Evolutionary conservation across 345 rosid genomes (phyloP).

Genomic region (Hibiscus mutabilis): DNA sequence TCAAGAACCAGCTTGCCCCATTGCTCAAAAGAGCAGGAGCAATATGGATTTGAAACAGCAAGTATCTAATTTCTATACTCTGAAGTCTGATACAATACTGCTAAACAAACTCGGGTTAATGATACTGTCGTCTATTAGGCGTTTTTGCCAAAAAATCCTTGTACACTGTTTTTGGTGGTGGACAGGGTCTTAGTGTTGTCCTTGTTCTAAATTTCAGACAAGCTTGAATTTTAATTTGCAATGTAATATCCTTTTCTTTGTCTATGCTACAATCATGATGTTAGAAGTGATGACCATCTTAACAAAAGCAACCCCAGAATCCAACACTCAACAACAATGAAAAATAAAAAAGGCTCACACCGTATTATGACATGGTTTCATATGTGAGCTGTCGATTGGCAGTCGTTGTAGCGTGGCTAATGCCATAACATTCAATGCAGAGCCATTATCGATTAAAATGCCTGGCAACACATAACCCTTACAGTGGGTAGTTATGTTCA

Average conservation of each 20-base stretch:
- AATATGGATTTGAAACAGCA: conserved; percentile 53
- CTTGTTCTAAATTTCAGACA: neutral
- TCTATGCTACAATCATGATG: neutral
- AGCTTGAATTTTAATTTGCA: neutral
- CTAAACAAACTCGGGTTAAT: neutral
- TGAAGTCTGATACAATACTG: neutral
- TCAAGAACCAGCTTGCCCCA: conserved; percentile 54
- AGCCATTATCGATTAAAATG: too few species aligned
- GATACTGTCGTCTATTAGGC: neutral
- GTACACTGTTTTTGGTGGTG: conserved; percentile 4
- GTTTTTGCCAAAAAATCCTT: neutral
- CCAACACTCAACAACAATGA: neutral
- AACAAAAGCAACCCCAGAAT: conserved; percentile 7
- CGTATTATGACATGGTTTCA: too few species aligned
- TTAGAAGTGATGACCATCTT: neutral
- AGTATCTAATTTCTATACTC: neutral
- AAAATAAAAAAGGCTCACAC: neutral
- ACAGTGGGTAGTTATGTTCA: too few species aligned
- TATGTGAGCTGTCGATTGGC: too few species aligned
- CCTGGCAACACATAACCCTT: too few species aligned
- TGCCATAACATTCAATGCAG: too few species aligned
- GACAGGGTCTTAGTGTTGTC: neutral
- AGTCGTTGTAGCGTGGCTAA: too few species aligned
- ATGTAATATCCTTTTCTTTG: neutral
- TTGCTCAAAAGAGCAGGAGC: conserved; percentile 75